Percentiles rank a stretch among this genome's conserved stretches.
Evolutionary conservation across 2,329 filamentous ascomycete species (phyloP).

Genomic region (Beauveria rudraprayagi): DNA sequence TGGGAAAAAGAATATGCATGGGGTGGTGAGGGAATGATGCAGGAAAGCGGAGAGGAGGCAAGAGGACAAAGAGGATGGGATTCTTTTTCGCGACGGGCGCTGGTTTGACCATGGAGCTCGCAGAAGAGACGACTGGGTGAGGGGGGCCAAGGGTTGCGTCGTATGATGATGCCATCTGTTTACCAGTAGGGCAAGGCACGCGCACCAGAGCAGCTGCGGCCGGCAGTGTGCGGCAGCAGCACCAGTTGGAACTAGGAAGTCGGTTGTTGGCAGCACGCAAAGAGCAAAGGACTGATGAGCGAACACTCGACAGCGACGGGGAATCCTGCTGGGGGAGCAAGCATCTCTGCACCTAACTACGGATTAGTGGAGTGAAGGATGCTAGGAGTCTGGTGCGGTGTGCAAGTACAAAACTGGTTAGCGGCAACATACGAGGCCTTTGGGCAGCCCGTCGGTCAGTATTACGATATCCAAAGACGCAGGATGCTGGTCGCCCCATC

Average conservation of each 20-base stretch:
- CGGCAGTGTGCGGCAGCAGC: background rate
- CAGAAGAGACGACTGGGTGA: background rate
- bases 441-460: background rate
- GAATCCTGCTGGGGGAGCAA: background rate
- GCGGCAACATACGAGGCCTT: background rate
- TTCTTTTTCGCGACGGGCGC: background rate
- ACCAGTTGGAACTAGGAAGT: background rate
- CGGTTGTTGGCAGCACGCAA: background rate
- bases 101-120: background rate
- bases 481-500: background rate
- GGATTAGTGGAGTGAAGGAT: background rate
- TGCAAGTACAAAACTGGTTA: slow-evolving; percentile 9
- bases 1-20: background rate
- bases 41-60: background rate
- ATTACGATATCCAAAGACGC: background rate
- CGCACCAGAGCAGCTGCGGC: background rate
- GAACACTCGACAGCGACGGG: background rate
- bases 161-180: slow-evolving; percentile 1
- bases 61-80: background rate
- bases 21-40: background rate
- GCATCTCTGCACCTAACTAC: background rate
- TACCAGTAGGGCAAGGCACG: background rate
- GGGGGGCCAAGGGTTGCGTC: background rate
- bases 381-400: background rate
- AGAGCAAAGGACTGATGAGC: background rate